phyloP scores from a whole-genome alignment of 441 rosid species.

The Sinapis alba region DNA sequence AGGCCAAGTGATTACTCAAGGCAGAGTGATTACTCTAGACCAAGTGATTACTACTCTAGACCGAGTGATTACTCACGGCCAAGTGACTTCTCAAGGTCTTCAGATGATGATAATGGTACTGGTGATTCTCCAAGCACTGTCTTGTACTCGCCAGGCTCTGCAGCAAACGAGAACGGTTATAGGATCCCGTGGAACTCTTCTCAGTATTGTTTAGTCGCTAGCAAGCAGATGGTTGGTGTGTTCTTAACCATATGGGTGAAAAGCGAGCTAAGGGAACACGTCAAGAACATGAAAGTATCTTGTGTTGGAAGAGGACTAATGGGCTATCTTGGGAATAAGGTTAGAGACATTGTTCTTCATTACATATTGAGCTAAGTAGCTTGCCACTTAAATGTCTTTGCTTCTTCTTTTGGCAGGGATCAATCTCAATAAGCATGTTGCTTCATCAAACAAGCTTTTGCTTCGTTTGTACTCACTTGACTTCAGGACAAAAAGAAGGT shows the following conservation, averaged over 20 bases:
- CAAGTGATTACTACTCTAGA: constrained; percentile 80
- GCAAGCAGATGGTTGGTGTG: constrained; percentile 97
- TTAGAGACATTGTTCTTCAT: constrained; percentile 25
- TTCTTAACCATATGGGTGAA: constrained; percentile 94
- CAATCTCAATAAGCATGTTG: constrained; percentile 94
- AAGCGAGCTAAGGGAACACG: constrained; percentile 77
- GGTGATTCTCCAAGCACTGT: constrained; percentile 91
- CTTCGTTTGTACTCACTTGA: constrained; percentile 90
- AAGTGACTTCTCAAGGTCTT: constrained; percentile 86
- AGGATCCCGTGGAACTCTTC: constrained; percentile 70
- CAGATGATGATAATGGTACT: constrained; percentile 88
- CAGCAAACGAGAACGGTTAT: constrained; percentile 62
- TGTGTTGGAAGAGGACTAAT: constrained; percentile 96
- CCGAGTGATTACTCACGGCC: constrained; percentile 83
- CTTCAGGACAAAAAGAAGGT: constrained; percentile 97
- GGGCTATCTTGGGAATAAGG: constrained; percentile 99
- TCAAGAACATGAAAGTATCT: constrained; percentile 90
- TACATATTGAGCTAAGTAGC: background rate
- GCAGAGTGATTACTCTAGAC: constrained; percentile 59
- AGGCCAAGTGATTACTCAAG: constrained; percentile 74
- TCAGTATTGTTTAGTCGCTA: constrained; percentile 86
- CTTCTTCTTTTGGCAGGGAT: constrained; percentile 67
- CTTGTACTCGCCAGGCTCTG: constrained; percentile 69
- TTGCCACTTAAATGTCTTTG: constrained; percentile 5
- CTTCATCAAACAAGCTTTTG: constrained; percentile 96